Conservation (phyloP, 768 basidiomycete genomes). For the Suillus clintonianus region DNA sequence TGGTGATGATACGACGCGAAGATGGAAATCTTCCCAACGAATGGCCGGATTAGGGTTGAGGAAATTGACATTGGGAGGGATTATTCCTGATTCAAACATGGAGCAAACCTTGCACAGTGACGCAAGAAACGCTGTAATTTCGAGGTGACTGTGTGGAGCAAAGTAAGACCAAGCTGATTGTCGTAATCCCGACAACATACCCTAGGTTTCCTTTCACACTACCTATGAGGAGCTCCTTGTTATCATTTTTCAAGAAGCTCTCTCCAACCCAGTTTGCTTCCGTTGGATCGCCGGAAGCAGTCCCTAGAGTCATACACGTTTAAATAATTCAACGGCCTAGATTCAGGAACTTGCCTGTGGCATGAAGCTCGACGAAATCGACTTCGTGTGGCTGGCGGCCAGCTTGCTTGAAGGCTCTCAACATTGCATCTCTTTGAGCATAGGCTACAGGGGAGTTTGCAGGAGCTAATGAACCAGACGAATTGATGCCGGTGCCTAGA, state of each 20-base stretch:
- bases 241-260: slow-evolving; percentile 26
- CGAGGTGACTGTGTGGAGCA: slow-evolving; percentile 35
- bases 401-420: slow-evolving; percentile 34
- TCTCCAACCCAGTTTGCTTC: slow-evolving; percentile 52
- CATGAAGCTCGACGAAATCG: slow-evolving; percentile 52
- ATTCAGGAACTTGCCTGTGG: slow-evolving; percentile 36
- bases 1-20: slow-evolving; percentile 34
- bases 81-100: slow-evolving; percentile 35
- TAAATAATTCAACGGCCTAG: too few relatives aligned
- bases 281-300: slow-evolving; percentile 49
- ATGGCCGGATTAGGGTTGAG: slow-evolving; percentile 38
- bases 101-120: slow-evolving; percentile 45
- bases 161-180: slow-evolving; percentile 31
- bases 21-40: slow-evolving; percentile 37
- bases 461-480: slow-evolving; percentile 37
- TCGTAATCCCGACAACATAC: slow-evolving; percentile 20
- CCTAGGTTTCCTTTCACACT: slow-evolving; percentile 51
- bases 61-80: slow-evolving; percentile 45
- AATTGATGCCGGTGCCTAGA: slow-evolving; percentile 40
- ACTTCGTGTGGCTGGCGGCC: slow-evolving; percentile 38
- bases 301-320: slow-evolving; percentile 23
- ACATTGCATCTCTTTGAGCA: slow-evolving; percentile 41
- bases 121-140: slow-evolving; percentile 45
- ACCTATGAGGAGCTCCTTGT: slow-evolving; percentile 37
- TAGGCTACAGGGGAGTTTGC: slow-evolving; percentile 39